These are phyloP conservation scores for Lecanicillium sp. DNA, from an alignment of 2,329 filamentous ascomycete genomes.

Conservation along the genomic window DNA sequence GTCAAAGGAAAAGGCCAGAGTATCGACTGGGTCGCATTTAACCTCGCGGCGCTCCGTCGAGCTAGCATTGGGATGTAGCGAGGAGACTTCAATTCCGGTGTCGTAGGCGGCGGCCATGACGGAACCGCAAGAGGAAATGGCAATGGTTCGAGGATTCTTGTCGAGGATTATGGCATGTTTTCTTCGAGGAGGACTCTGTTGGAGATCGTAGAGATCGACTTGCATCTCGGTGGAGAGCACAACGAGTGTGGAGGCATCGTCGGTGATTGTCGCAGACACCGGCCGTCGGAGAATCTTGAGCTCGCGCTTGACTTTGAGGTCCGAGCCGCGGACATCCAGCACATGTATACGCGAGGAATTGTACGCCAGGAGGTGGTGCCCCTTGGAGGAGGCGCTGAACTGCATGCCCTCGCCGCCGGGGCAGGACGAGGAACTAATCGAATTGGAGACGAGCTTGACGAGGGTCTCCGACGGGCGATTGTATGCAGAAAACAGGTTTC, in stretches of 20 bases:
- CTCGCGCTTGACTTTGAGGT: constrained; percentile 64
- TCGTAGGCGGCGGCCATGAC: constrained; percentile 81
- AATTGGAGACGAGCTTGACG: constrained; percentile 76
- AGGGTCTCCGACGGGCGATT: constrained; percentile 63
- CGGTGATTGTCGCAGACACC: constrained; percentile 69
- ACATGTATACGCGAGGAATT: constrained; percentile 83
- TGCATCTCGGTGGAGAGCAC: constrained; percentile 78
- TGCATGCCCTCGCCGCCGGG: constrained; percentile 82
- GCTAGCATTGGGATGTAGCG: constrained; percentile 58
- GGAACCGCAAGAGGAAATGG: constrained; percentile 72
- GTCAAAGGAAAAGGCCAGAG: constrained; percentile 68
- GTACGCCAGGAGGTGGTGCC: constrained; percentile 69
- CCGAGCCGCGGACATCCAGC: constrained; percentile 57
- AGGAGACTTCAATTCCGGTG: constrained; percentile 82
- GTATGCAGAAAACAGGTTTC: constrained; percentile 73
- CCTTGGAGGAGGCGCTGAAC: constrained; percentile 71
- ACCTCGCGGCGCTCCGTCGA: constrained; percentile 66
- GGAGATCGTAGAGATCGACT: constrained; percentile 77
- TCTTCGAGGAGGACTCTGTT: constrained; percentile 57
- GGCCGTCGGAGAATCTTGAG: constrained; percentile 74
- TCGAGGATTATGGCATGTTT: constrained; percentile 72
- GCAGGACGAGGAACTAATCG: constrained; percentile 75
- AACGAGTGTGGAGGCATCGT: constrained; percentile 69
- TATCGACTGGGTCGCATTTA: constrained; percentile 71
- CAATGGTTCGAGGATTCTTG: constrained; percentile 70